Conservation (phyloP, 163 green algal genomes). For the Scenedesmus sp. region DNA sequence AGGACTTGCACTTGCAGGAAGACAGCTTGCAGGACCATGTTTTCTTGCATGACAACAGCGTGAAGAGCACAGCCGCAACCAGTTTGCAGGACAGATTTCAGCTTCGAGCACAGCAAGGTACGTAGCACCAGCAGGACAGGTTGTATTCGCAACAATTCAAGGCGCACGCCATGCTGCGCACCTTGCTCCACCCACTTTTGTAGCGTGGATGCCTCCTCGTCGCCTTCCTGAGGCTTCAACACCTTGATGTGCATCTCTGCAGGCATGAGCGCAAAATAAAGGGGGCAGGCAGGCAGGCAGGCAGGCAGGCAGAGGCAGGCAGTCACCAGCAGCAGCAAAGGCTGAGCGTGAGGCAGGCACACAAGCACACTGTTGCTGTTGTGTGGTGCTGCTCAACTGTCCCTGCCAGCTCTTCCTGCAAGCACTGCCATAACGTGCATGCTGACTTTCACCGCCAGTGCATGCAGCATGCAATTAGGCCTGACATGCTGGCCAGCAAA, state of each 20-base stretch:
- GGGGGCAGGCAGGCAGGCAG: neutral
- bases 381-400: neutral
- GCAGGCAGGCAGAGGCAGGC: neutral
- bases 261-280: neutral
- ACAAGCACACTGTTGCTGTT: too few relatives aligned
- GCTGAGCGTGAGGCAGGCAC: too few relatives aligned
- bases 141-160: neutral
- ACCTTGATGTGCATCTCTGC: constrained; percentile 89
- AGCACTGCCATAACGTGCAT: neutral
- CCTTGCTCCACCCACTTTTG: constrained; percentile 89
- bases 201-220: constrained; percentile 77
- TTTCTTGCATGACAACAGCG: neutral
- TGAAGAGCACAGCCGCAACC: neutral
- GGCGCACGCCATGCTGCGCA: constrained; percentile 30
- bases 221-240: constrained; percentile 39
- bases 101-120: neutral
- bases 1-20: neutral
- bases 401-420: neutral
- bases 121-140: neutral
- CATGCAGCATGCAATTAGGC: too few relatives aligned
- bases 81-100: neutral
- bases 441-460: too few relatives aligned
- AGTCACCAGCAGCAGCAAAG: neutral
- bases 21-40: neutral
- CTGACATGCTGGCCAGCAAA: too few relatives aligned